A percentile compares a stretch with the other conserved stretches of the same genome.
Evolutionary conservation across 306 rosid species (phyloP).

Genomic region (Medicago truncatula): MtrunA17r5.0-ANR NC_053048.1:12500501-12501000

Average conservation of each 20-base stretch:
- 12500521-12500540: constrained; percentile 33
- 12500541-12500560: constrained; percentile 30
- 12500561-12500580: constrained; percentile 13
- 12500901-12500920: constrained; percentile 30
- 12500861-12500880: constrained; percentile 73
- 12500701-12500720: constrained; percentile 87
- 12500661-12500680: constrained; percentile 12
- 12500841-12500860: constrained; percentile 96
- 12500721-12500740: constrained; percentile 97
- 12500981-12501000: constrained; percentile 11
- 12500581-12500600: constrained; percentile 13
- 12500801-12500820: constrained; percentile 91
- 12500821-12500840: constrained; percentile 87
- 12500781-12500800: constrained; percentile 82
- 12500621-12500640: constrained; percentile 1
- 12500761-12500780: constrained; percentile 75
- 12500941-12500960: constrained; percentile 6
- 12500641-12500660: constrained; percentile 17
- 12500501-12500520: constrained; percentile 59
- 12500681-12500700: constrained; percentile 29
- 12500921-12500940: constrained; percentile 17
- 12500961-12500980: not conserved
- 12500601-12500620: constrained; percentile 28
- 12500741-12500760: constrained; percentile 88
- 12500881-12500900: constrained; percentile 29